Conservation (phyloP, 1,139 yeast species). For the Yamadazyma spencermartinsiae region DNA sequence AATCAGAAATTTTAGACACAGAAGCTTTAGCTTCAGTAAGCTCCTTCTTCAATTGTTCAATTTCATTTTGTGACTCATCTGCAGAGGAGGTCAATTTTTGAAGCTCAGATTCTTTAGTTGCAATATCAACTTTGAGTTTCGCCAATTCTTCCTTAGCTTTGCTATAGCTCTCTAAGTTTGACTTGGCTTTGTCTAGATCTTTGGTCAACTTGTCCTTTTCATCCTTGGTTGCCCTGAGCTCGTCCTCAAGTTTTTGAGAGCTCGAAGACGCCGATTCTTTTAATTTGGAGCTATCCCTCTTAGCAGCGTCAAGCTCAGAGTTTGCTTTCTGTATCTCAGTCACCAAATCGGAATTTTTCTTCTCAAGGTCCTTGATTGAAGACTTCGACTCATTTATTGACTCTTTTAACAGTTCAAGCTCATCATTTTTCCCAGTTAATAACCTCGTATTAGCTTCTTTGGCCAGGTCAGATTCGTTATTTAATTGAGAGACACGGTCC, state of each 20-base stretch:
- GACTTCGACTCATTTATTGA: slow-evolving; percentile 4
- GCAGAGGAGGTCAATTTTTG: slow-evolving; percentile 26
- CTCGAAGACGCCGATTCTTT: neutral
- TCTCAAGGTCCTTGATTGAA: slow-evolving; percentile 4
- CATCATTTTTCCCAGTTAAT: neutral
- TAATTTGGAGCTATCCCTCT: neutral
- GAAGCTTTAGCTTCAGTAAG: slow-evolving; percentile 6
- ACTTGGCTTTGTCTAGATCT: neutral
- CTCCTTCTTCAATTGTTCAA: slow-evolving; percentile 14
- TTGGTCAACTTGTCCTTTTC: neutral
- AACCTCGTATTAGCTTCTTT: neutral
- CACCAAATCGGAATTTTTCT: slow-evolving; percentile 1
- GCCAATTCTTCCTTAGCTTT: neutral
- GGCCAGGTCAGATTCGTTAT: slow-evolving; percentile 4
- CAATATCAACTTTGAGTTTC: slow-evolving; percentile 8
- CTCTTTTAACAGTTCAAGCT: neutral
- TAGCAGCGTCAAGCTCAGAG: neutral
- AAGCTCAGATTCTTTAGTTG: slow-evolving; percentile 4
- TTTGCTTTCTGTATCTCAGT: neutral
- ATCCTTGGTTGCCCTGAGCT: slow-evolving; percentile 1
- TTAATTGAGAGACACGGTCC: neutral
- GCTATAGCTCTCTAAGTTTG: neutral
- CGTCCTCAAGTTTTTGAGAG: slow-evolving; percentile 1
- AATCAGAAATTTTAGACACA: slow-evolving; percentile 22
- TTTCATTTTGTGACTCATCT: slow-evolving; percentile 19